Base-by-base conservation (phyloP, 257 asterid species). In the Salvia hispanica region DNA sequence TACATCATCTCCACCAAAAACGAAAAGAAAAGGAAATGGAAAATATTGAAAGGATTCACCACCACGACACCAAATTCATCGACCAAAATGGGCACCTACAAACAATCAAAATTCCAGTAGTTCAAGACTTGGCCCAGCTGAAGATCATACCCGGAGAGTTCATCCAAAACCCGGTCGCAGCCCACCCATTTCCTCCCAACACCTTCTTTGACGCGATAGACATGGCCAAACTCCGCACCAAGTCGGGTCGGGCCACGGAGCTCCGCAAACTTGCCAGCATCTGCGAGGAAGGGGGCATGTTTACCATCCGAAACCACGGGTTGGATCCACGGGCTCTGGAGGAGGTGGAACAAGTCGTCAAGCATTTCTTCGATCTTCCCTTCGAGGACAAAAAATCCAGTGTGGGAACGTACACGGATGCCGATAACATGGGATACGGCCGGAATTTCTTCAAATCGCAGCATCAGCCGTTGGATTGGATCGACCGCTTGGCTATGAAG, bases 401-500 rank as follows among this genome's bases (percentile, higher is more conserved):
- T 45, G 86, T 82, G 60, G 86, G 84, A 2, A 76, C 80, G 45
- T 66, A 76, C 31, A 61, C 34, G 59, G 46, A 69, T 44, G 21
- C 57, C 12, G 84, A 79, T 42, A 82, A 82, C 37, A 54, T 76
- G 79, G 82, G 86, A 7, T 78, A 82, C 52, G 84, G 86, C 7
- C 72, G 84, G 65, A 78, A 74, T 63, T 79, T 73, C 42, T 76
- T 82, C 7, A 74, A 51, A 16, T 70, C 80, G 55, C 77, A 64
- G n/a, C 48, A 55, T 54, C 82, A 78, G 77, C 65, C 57, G 18
- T 64, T 76, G 80, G 86, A 78, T 82, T 78, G 86, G 84, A 78
- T 82, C 52, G 86, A 82, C 66, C 86, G 86, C 2, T 73, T 82
- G 77, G 63, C 78, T 1, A 76, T 82, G 80, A 82, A 73, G 70